Conservation (phyloP, 192 early-diverging fungal species). For the Haplosporangium gracile region DNA sequence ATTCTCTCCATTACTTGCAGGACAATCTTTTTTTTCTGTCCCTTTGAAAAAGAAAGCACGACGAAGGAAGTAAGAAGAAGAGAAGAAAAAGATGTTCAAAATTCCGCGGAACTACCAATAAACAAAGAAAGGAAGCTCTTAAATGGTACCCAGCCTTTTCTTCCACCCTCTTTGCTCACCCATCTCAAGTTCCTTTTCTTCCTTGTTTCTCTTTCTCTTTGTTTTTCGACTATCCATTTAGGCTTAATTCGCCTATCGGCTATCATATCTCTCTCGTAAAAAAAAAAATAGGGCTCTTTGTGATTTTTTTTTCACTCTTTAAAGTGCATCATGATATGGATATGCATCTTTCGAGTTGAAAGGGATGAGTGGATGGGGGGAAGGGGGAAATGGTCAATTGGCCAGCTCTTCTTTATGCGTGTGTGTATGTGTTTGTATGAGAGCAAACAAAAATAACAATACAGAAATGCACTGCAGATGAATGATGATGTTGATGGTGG, state of each 20-base stretch:
- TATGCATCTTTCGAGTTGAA: not conserved
- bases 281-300: not conserved
- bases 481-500: not conserved
- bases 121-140: not conserved
- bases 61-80: not conserved
- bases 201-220: too few species aligned
- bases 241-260: not conserved
- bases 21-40: not conserved
- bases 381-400: not conserved
- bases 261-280: not conserved
- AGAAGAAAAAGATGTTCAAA: slow-evolving; percentile 5
- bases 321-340: not conserved
- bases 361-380: not conserved
- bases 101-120: slow-evolving; percentile 1
- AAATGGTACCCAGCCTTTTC: not conserved
- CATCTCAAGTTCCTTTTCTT: not conserved
- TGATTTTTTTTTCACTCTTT: not conserved
- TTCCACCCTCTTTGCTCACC: not conserved
- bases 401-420: not conserved
- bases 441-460: not conserved
- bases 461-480: slow-evolving; percentile 1
- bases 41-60: not conserved
- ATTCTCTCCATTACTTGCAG: not conserved
- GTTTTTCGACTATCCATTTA: not conserved
- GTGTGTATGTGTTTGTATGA: not conserved